phyloP scores from a whole-genome alignment of 164 flowering plant species.

The Chimonanthus salicifolius region DNA sequence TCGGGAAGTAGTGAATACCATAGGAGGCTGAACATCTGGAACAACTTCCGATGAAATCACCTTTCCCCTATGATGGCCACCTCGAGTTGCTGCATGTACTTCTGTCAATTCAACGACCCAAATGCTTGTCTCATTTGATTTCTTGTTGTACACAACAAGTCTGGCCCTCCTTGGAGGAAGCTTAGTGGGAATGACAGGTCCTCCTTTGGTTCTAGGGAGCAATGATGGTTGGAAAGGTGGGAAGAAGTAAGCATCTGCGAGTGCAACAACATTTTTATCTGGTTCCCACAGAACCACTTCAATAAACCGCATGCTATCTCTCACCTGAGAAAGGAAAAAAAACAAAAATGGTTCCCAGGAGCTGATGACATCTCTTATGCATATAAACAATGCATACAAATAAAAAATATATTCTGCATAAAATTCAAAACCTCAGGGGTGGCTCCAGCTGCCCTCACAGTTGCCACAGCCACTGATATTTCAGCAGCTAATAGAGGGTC shows the following conservation, averaged over 20 bases:
- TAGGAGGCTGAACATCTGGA: conserved; percentile 92
- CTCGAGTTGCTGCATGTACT: conserved; percentile 91
- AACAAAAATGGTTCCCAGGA: not conserved
- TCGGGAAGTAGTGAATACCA: conserved; percentile 40
- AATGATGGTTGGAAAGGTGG: conserved; percentile 94
- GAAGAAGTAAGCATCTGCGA: conserved; percentile 96
- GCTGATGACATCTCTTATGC: not conserved
- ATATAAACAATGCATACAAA: not conserved
- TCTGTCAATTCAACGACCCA: conserved; percentile 82
- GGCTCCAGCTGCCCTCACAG: conserved; percentile 93
- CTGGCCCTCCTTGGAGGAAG: conserved; percentile 87
- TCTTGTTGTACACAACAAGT: conserved; percentile 73
- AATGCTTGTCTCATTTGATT: conserved; percentile 74
- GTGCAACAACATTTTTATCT: conserved; percentile 74
- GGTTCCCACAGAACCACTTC: conserved; percentile 86
- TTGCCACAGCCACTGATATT: conserved; percentile 83
- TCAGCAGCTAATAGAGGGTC: conserved; percentile 90
- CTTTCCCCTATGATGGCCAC: conserved; percentile 95
- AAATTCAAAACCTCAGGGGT: conserved; percentile 76
- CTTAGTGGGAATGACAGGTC: conserved; percentile 67
- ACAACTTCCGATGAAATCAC: conserved; percentile 70
- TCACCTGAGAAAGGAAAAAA: conserved; percentile 41
- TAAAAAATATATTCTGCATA: not conserved
- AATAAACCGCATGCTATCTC: conserved; percentile 90
- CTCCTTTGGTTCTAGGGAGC: conserved; percentile 80